Base-by-base conservation (phyloP, 495 filamentous ascomycete genomes). In the Hypoxylon intermedium region DNA sequence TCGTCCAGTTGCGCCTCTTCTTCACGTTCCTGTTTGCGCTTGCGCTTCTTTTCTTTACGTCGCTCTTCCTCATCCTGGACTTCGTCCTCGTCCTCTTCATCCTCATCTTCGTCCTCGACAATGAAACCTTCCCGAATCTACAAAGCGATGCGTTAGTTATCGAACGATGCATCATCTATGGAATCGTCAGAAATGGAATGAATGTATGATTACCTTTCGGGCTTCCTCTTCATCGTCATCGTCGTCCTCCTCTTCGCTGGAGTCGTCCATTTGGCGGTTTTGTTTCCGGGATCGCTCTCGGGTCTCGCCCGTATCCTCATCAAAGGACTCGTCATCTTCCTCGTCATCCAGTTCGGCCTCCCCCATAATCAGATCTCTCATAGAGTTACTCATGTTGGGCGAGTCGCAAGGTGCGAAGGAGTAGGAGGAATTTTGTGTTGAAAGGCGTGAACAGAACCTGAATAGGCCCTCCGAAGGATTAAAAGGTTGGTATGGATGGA, bases 41-140 rank as follows among this genome's bases (percentile, higher is more conserved):
- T 81, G 48, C 90, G 84, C 77, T 92, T 93, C 63, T 77, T 75
- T 60, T 76, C 72, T 67, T 85, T 84, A 42, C 82, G 83, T 34
- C 85, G 81, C 38, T 89, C 82, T 51, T 80, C 79, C 18, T 79
- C 79, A 60, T 86, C 84, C 40, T 83, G 83, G 26, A 89, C 89
- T 20, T 88, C 85, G 11, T 83, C 83, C 43, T 87, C 85, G 7
- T 91, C 91, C 64, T 95, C 91, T 59, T 95, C 90, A 60, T 95
- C 92, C 64, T 96, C 93, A 62, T 95, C 91, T 59, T 95, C 90
- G 60, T 95, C 92, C 64, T 96, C 93, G 63, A 96, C 91, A 51
- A 98, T 97, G 76, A 98, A 98, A 4, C 93, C 95, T 78, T 95
- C 91, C 20, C 89, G 88, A 31, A 97, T 83, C 90, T 95, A 67